A percentile compares a stretch with the other conserved stretches of the same genome.
Conservation (phyloP, 2,329 filamentous ascomycete species). For the Cladosporium phlei region DNA sequence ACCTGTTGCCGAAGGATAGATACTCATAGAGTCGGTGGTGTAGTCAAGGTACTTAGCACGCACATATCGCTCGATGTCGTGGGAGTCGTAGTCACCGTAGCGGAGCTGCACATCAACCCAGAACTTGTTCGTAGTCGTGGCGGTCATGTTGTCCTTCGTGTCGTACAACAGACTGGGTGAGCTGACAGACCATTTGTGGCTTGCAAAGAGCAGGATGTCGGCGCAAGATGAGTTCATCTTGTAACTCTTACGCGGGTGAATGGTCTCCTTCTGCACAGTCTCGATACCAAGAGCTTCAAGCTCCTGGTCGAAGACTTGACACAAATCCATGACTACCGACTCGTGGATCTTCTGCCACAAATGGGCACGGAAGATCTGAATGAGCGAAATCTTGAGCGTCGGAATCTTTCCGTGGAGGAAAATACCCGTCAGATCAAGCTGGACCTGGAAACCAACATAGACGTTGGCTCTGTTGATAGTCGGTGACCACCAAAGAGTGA, state of each 20-base stretch:
- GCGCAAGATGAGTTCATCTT: slow-evolving; percentile 99
- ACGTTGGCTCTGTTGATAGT: slow-evolving; percentile 69
- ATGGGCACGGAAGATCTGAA: slow-evolving; percentile 98
- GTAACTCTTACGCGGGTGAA: slow-evolving; percentile 98
- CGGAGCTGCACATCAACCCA: slow-evolving; percentile 96
- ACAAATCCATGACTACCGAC: slow-evolving; percentile 97
- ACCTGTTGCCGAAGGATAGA: slow-evolving; percentile 94
- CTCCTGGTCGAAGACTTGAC: slow-evolving; percentile 97
- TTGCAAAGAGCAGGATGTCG: slow-evolving; percentile 93
- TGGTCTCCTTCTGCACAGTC: slow-evolving; percentile 80
- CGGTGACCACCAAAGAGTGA: slow-evolving; percentile 92
- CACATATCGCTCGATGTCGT: slow-evolving; percentile 96
- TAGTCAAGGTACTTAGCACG: slow-evolving; percentile 98
- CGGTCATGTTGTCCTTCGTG: slow-evolving; percentile 90
- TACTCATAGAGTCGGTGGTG: slow-evolving; percentile 96
- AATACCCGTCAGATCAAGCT: slow-evolving; percentile 94
- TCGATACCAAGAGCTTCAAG: slow-evolving; percentile 69
- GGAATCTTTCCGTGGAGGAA: slow-evolving; percentile 99
- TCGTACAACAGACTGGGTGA: slow-evolving; percentile 89
- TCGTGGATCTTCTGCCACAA: slow-evolving; percentile 99
- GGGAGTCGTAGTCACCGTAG: slow-evolving; percentile 97
- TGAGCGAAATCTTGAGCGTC: slow-evolving; percentile 93
- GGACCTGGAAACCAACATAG: slow-evolving; percentile 98
- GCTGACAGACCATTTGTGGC: slow-evolving; percentile 98
- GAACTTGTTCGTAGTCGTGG: slow-evolving; percentile 97